phyloP scores from a whole-genome alignment of 2,329 filamentous ascomycete genomes.

The Pseudogymnoascus destructans region DNA sequence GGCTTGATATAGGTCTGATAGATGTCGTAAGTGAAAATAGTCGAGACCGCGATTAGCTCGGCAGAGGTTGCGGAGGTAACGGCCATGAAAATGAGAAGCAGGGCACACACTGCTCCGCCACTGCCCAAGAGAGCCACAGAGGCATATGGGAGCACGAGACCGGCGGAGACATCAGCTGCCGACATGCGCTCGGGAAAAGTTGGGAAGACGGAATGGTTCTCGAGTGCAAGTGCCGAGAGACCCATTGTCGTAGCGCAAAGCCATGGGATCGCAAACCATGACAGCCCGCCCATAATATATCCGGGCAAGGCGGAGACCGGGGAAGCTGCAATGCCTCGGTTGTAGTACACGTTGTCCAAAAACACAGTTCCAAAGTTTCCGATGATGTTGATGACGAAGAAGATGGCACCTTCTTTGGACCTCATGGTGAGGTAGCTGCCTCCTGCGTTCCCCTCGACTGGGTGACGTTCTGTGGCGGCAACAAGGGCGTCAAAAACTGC shows the following conservation, averaged over 20 bases:
- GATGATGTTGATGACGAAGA: conserved; percentile 84
- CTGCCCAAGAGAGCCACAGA: conserved; percentile 72
- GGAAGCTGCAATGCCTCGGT: conserved; percentile 82
- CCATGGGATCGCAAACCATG: conserved; percentile 91
- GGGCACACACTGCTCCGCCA: conserved; percentile 64
- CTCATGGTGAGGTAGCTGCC: conserved; percentile 83
- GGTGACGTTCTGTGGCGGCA: conserved; percentile 53
- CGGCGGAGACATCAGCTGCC: conserved; percentile 62
- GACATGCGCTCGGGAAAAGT: conserved; percentile 61
- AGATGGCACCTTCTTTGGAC: conserved; percentile 67
- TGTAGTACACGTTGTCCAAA: conserved; percentile 80
- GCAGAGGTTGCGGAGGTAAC: conserved; percentile 75
- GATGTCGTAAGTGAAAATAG: conserved; percentile 72
- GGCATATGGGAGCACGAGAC: conserved; percentile 73
- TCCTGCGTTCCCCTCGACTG: conserved; percentile 64
- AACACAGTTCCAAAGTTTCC: conserved; percentile 72
- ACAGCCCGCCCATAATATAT: conserved; percentile 59
- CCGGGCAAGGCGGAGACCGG: conserved; percentile 78
- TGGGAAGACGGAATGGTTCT: conserved; percentile 58
- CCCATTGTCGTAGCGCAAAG: conserved; percentile 82
- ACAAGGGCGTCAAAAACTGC: conserved; percentile 68
- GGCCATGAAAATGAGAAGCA: conserved; percentile 80
- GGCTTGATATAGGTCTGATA: conserved; percentile 83
- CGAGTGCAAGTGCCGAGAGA: conserved; percentile 65
- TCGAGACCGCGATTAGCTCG: conserved; percentile 76